Percentiles rank a stretch among this genome's conserved stretches.
These are phyloP conservation scores for Pythium aphanidermatum DNA, from an alignment of 352 stramenopile species.

Conservation along the genomic window DNA sequence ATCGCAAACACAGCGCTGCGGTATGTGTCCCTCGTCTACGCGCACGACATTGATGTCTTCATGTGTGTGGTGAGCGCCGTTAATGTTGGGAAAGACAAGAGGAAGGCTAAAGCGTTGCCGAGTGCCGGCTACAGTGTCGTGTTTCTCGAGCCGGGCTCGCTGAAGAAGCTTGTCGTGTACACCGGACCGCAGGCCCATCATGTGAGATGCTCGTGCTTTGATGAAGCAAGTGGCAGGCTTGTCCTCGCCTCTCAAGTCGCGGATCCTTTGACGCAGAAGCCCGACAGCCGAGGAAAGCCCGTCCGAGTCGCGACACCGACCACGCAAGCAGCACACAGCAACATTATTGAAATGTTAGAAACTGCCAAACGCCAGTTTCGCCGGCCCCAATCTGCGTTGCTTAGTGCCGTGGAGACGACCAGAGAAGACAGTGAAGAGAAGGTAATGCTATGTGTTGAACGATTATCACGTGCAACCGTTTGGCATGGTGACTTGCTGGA, in stretches of 20 bases:
- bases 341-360: constrained; percentile 46
- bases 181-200: constrained; percentile 29
- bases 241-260: constrained; percentile 29
- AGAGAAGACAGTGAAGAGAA: no score
- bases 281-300: background rate
- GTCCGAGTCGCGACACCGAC: constrained; percentile 7
- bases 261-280: background rate
- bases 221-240: constrained; percentile 29
- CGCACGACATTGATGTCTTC: constrained; percentile 42
- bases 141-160: constrained; percentile 55
- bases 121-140: constrained; percentile 30
- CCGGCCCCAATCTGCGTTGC: background rate
- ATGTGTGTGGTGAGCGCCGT: constrained; percentile 49
- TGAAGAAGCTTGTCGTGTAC: constrained; percentile 52
- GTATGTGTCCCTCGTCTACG: constrained; percentile 34
- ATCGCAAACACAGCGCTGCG: constrained; percentile 8
- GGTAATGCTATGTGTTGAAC: constrained; percentile 52
- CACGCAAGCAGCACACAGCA: constrained; percentile 17
- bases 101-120: background rate
- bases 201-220: constrained; percentile 41
- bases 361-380: constrained; percentile 37
- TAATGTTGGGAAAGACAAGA: constrained; percentile 3
- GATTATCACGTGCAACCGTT: constrained; percentile 20
- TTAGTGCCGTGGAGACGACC: background rate
- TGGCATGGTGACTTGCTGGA: constrained; percentile 32